These are phyloP conservation scores for Drechslerella stenobrocha DNA, from an alignment of 2,329 filamentous ascomycete species.

Conservation along the genomic window DNA sequence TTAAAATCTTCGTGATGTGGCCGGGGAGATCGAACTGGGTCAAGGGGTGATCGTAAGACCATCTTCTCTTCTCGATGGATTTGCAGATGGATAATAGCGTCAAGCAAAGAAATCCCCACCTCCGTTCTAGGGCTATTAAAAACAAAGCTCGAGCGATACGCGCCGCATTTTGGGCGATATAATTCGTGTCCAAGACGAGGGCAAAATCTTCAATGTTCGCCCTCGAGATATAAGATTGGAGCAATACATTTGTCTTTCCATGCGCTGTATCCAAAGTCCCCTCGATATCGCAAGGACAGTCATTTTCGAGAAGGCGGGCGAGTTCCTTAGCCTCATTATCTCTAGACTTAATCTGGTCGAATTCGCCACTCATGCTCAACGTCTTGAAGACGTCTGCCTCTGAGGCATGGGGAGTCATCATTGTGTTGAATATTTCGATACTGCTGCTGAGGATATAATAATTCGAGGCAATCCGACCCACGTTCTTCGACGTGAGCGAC, in stretches of 20 bases:
- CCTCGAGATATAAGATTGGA: constrained; percentile 91
- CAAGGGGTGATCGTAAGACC: constrained; percentile 92
- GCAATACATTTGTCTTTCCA: constrained; percentile 90
- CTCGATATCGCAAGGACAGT: constrained; percentile 75
- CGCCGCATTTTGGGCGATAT: constrained; percentile 92
- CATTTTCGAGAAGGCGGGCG: constrained; percentile 70
- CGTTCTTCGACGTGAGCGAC: constrained; percentile 88
- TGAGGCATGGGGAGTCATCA: constrained; percentile 83
- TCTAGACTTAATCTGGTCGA: constrained; percentile 91
- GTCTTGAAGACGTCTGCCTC: constrained; percentile 93
- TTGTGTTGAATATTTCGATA: constrained; percentile 91
- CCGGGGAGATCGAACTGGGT: constrained; percentile 91
- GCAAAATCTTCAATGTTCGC: constrained; percentile 91
- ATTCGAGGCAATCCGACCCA: constrained; percentile 94
- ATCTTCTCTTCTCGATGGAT: constrained; percentile 93
- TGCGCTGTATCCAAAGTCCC: constrained; percentile 70
- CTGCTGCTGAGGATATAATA: constrained; percentile 93
- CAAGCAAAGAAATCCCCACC: constrained; percentile 94
- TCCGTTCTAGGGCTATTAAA: constrained; percentile 92
- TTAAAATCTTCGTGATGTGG: constrained; percentile 79
- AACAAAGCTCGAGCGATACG: constrained; percentile 93
- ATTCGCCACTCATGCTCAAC: constrained; percentile 97
- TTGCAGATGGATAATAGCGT: constrained; percentile 90
- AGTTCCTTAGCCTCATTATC: constrained; percentile 90
- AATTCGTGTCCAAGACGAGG: constrained; percentile 84